Percentiles rank a stretch among this genome's conserved stretches.
phyloP scores from a whole-genome alignment of 2,329 filamentous ascomycete genomes.

The Alternaria ethzedia region DNA sequence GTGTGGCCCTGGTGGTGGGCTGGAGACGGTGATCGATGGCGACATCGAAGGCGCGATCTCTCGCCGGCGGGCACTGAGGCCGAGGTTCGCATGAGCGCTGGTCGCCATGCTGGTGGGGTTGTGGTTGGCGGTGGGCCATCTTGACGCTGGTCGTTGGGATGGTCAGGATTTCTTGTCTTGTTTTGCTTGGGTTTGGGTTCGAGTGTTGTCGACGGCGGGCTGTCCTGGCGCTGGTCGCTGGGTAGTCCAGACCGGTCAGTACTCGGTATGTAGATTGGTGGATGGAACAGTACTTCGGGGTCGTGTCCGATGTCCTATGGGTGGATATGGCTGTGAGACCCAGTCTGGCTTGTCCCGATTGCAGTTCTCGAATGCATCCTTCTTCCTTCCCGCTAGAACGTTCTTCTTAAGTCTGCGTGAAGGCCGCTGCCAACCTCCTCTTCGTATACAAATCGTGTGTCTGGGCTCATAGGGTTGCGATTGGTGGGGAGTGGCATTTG shows the following conservation, averaged over 20 bases:
- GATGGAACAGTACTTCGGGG: neutral
- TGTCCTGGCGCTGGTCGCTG: neutral
- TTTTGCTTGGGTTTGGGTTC: neutral
- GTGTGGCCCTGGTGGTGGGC: slow-evolving; percentile 9
- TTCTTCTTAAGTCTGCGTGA: slow-evolving; percentile 8
- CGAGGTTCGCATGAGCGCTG: slow-evolving; percentile 11
- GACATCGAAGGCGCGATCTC: slow-evolving; percentile 7
- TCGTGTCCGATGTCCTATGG: neutral
- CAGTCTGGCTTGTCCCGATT: neutral
- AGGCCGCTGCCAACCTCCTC: slow-evolving; percentile 33
- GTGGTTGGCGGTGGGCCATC: neutral
- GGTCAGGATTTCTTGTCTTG: neutral
- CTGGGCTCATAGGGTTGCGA: slow-evolving; percentile 29
- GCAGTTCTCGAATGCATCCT: neutral
- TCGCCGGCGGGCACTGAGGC: slow-evolving; percentile 5
- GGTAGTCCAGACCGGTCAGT: neutral
- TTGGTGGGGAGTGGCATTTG: slow-evolving; percentile 16
- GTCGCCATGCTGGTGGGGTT: neutral
- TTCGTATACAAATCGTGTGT: slow-evolving; percentile 31
- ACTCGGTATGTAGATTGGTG: neutral
- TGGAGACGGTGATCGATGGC: slow-evolving; percentile 10
- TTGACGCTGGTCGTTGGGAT: neutral
- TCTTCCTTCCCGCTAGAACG: neutral
- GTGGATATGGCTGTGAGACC: neutral
- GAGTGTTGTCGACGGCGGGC: neutral